Percentiles rank a stretch among this genome's conserved stretches.
Evolutionary conservation across 257 asterid genomes (phyloP).

Genomic region (Capsicum rhomboideum): DNA sequence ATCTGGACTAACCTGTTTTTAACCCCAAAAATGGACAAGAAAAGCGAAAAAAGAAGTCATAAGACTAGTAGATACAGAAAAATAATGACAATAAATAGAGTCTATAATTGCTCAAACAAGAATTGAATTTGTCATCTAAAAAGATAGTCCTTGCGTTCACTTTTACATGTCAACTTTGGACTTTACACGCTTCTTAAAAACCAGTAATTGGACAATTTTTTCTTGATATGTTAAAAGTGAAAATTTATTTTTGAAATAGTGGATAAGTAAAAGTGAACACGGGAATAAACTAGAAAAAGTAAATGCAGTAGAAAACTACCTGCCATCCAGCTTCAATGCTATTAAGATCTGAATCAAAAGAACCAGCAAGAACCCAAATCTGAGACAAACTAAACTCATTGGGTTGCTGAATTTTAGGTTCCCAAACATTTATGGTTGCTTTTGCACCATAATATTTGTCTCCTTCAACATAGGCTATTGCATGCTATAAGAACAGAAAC

Average conservation of each 20-base stretch:
- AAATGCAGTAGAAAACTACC: constrained; percentile 30
- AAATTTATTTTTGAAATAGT: no score
- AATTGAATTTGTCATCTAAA: background rate
- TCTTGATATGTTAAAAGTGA: no score
- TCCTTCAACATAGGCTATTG: constrained; percentile 77
- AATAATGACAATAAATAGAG: background rate
- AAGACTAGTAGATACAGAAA: background rate
- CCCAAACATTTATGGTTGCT: constrained; percentile 84
- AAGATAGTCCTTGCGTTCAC: background rate
- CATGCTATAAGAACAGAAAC: constrained; percentile 65
- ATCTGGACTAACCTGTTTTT: constrained; percentile 78
- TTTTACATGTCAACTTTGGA: no score
- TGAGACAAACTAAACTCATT: constrained; percentile 86
- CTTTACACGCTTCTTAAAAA: no score
- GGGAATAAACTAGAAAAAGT: background rate
- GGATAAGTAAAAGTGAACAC: no score
- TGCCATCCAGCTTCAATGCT: constrained; percentile 96
- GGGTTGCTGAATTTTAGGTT: constrained; percentile 66
- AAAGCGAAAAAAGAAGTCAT: background rate
- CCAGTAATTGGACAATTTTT: no score
- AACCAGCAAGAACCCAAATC: constrained; percentile 82
- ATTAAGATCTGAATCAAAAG: constrained; percentile 67
- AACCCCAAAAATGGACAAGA: background rate
- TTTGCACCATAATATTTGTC: constrained; percentile 76
- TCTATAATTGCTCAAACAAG: background rate